phyloP scores from a whole-genome alignment of 1,284 basidiomycete genomes.

The Irpex sp. region DNA sequence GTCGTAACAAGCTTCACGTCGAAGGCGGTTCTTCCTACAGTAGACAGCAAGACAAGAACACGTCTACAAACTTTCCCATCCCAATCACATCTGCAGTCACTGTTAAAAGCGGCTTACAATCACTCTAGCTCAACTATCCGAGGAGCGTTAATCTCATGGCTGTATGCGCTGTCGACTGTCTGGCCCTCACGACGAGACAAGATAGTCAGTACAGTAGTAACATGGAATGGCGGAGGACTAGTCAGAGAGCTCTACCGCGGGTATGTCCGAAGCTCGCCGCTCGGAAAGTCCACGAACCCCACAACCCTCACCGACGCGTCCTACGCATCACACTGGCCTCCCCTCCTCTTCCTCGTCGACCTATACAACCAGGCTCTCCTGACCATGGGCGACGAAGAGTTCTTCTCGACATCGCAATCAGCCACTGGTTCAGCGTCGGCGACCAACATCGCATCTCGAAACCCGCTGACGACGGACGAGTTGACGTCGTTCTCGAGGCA shows the following conservation, averaged over 20 bases:
- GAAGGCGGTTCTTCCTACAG: slow-evolving; percentile 28
- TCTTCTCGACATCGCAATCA: slow-evolving; percentile 52
- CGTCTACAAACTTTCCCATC: slow-evolving; percentile 47
- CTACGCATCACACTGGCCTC: slow-evolving; percentile 47
- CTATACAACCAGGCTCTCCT: slow-evolving; percentile 83
- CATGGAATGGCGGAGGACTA: slow-evolving; percentile 51
- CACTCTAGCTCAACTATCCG: slow-evolving; percentile 23
- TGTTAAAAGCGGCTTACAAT: slow-evolving; percentile 37
- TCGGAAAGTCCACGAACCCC: slow-evolving; percentile 46
- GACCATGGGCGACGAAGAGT: slow-evolving; percentile 96
- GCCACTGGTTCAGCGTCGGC: background rate
- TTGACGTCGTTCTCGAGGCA: slow-evolving; percentile 64
- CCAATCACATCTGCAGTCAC: slow-evolving; percentile 42
- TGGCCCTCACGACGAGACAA: slow-evolving; percentile 58
- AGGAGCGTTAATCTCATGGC: slow-evolving; percentile 44
- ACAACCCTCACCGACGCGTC: slow-evolving; percentile 42
- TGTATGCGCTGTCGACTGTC: slow-evolving; percentile 47
- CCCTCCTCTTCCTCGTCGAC: slow-evolving; percentile 77
- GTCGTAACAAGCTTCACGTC: slow-evolving; percentile 34
- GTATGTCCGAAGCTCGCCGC: slow-evolving; percentile 54
- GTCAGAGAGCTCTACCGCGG: slow-evolving; percentile 72
- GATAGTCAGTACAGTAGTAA: slow-evolving; percentile 43
- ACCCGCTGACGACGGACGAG: slow-evolving; percentile 83
- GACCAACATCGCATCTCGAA: slow-evolving; percentile 36
- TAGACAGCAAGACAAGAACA: slow-evolving; percentile 53